Base-by-base conservation (phyloP, 2,329 filamentous ascomycete genomes). In the Fusarium avenaceum region DNA sequence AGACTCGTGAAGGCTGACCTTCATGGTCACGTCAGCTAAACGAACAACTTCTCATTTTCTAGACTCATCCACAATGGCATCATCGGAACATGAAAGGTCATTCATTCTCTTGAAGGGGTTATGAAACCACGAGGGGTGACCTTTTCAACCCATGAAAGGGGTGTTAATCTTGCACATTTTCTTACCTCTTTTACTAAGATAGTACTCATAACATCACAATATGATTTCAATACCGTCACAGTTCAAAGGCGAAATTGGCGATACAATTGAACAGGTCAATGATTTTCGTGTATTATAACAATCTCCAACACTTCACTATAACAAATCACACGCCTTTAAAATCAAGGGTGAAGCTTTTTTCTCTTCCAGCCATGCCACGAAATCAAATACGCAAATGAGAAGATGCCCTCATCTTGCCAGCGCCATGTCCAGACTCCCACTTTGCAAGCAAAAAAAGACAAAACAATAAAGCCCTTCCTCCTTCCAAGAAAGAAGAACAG, bases 281-380 rank as follows among this genome's bases (percentile, higher is more conserved):
- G 44, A 52, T 52, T 54, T 59, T 57, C 52, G 49, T 72, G 70
- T 59, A 72, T 72, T 72, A 73, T 40, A 73, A 26, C 46, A 59
- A 46, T 50, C 44, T 51, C 52, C 57, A 47, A 47, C 33, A 40
- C 55, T 46, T 50, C 51, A 57, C 49, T 44, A 60, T 63, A 39
- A 45, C 28, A 57, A 48, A 59, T 51, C 51, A 26, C 30, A 33
- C 63, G 32, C 32, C 54, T 42, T 46, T 61, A 38, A 65, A 67
- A 58, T 26, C 55, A 67, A 28, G 33, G 32, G 39, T 56, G 50
- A 72, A 55, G 55, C 51, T 71, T 71, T 69, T 71, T 70, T 61
- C 35, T 63, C 70, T 69, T 74, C 70, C 69, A 50, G 39, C 70
- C 64, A 63, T 62, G 57, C 69, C 61, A 46, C 52, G 39, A 68